Conservation (phyloP, 2,329 filamentous ascomycete genomes). For the Ophiostoma novo-ulmi region DNA sequence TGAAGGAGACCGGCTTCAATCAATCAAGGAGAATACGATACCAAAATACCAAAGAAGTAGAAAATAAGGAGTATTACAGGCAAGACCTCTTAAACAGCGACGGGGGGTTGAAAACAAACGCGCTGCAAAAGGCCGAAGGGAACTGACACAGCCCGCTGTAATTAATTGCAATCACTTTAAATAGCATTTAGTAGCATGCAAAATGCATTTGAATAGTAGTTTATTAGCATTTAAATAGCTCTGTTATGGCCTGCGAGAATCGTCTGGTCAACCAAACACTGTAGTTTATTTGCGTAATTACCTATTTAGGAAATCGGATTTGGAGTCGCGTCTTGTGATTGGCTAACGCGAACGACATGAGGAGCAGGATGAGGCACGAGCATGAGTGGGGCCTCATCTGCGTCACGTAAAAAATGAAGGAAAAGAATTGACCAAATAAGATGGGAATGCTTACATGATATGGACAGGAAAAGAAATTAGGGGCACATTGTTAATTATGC, state of each 20-base stretch:
- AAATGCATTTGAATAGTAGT: neutral
- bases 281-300: conserved; percentile 27
- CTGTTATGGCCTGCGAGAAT: conserved; percentile 20
- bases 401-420: conserved; percentile 24
- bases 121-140: conserved; percentile 19
- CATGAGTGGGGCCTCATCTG: conserved; percentile 22
- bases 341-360: conserved; percentile 25
- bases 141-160: conserved; percentile 8
- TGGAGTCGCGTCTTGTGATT: conserved; percentile 28
- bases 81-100: conserved; percentile 4
- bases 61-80: no score
- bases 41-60: neutral
- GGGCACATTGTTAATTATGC: neutral
- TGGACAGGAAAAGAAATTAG: neutral
- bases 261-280: conserved; percentile 25
- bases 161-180: neutral
- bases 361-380: conserved; percentile 25
- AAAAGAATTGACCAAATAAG: neutral
- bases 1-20: neutral
- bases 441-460: conserved; percentile 13
- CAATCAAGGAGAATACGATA: neutral
- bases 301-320: conserved; percentile 25
- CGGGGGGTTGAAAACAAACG: conserved; percentile 26
- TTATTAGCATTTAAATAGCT: neutral
- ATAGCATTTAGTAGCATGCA: neutral